Conservation (phyloP, 192 early-diverging fungal genomes). For the Linnemannia schmuckeri region DNA sequence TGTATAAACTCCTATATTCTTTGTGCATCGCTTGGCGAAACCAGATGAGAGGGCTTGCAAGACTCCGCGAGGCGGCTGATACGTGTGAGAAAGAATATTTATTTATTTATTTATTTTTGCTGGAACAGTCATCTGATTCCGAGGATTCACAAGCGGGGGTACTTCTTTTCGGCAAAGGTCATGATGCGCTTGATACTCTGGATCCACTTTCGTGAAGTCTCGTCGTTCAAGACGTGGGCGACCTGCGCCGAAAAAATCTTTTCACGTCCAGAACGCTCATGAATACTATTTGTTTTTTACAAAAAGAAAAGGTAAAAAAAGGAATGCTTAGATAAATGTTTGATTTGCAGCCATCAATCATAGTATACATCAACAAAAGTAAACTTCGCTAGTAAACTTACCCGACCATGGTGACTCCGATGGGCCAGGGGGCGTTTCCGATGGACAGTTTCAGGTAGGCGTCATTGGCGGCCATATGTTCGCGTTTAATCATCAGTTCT, state of each 20-base stretch:
- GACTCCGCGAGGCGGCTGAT: too few species aligned
- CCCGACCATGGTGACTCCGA: conserved; percentile 96
- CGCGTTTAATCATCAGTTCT: conserved; percentile 83
- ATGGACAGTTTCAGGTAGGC: conserved; percentile 94
- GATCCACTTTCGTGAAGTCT: conserved; percentile 98
- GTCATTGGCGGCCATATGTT: conserved; percentile 94
- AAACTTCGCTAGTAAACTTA: conserved; percentile 45
- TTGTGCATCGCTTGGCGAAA: too few species aligned
- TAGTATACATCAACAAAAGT: background rate
- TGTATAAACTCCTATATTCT: too few species aligned
- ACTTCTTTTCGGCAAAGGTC: conserved; percentile 94
- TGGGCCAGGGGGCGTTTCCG: conserved; percentile 99
- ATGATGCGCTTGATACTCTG: conserved; percentile 97
- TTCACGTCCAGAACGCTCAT: conserved; percentile 96
- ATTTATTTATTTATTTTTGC: too few species aligned
- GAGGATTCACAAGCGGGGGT: conserved; percentile 68
- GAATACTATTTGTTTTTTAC: conserved; percentile 75
- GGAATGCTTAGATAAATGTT: background rate
- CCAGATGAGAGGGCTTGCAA: too few species aligned
- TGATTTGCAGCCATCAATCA: background rate
- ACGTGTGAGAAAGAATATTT: too few species aligned
- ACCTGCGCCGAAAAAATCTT: conserved; percentile 96
- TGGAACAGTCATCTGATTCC: too few species aligned
- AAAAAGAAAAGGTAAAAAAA: too few species aligned
- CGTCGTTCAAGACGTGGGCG: conserved; percentile 98